These are phyloP conservation scores for Xylaria sp. DNA, from an alignment of 2,329 filamentous ascomycete species.

Conservation along the genomic window DNA sequence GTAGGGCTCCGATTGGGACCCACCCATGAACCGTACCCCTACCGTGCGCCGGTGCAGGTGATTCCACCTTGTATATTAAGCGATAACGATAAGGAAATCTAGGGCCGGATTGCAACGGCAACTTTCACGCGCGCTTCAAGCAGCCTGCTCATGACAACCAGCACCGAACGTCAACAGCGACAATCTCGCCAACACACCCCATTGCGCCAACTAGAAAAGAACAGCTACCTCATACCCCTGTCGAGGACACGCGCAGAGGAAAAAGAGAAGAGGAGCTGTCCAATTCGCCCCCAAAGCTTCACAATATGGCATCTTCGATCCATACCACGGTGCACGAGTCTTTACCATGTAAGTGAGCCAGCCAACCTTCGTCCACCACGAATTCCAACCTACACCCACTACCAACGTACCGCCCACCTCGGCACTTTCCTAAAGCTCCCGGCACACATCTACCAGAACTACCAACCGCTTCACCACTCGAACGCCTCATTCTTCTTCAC, in stretches of 20 bases:
- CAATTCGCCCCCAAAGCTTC: slow-evolving; percentile 31
- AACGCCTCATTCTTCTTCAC: too few relatives aligned
- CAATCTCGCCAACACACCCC: background rate
- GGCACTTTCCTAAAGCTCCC: background rate
- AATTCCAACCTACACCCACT: background rate
- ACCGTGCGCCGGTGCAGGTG: background rate
- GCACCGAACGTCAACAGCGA: background rate
- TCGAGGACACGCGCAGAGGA: background rate
- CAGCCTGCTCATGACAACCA: slow-evolving; percentile 6
- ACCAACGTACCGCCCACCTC: too few relatives aligned
- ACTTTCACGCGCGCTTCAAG: slow-evolving; percentile 9
- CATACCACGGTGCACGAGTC: slow-evolving; percentile 80
- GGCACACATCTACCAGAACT: too few relatives aligned
- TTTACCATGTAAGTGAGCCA: slow-evolving; percentile 74
- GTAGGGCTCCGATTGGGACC: slow-evolving; percentile 8
- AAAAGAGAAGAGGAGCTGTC: background rate
- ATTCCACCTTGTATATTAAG: background rate
- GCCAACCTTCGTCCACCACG: background rate
- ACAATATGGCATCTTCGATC: slow-evolving; percentile 66
- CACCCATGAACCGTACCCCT: slow-evolving; percentile 6
- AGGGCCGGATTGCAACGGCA: slow-evolving; percentile 10
- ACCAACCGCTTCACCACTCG: slow-evolving; percentile 13
- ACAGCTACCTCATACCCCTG: background rate
- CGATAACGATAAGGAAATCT: slow-evolving; percentile 37
- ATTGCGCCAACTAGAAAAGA: background rate